These are phyloP conservation scores for Funneliformis caledonium DNA, from an alignment of 371 early-diverging fungal genomes.

Conservation along the genomic window DNA sequence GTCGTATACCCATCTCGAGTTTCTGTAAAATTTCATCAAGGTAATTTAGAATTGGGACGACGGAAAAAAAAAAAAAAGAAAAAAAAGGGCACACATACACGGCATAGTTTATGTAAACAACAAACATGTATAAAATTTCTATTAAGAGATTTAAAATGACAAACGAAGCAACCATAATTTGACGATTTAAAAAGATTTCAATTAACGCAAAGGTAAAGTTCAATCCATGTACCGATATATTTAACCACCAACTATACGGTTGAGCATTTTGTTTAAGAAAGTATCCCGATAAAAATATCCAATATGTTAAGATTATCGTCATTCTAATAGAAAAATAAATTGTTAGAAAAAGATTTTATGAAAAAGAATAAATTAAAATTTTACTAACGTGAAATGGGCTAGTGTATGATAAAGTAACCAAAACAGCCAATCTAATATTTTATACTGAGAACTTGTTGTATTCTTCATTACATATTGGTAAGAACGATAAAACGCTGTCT, in stretches of 20 bases:
- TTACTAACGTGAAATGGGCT: slow-evolving; percentile 1
- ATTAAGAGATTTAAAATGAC: neutral
- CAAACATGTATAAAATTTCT: slow-evolving; percentile 9
- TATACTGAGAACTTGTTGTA: neutral
- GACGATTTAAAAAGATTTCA: slow-evolving; percentile 29
- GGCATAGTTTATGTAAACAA: neutral
- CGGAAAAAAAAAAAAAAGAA: neutral
- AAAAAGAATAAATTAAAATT: neutral
- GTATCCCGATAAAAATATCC: neutral
- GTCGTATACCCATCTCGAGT: neutral
- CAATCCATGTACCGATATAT: slow-evolving; percentile 13
- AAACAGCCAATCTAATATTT: slow-evolving; percentile 13
- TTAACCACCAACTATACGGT: slow-evolving; percentile 12
- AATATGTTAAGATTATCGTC: slow-evolving; percentile 8
- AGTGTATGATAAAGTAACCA: slow-evolving; percentile 32
- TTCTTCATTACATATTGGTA: neutral
- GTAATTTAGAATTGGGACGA: neutral
- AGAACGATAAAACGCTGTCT: slow-evolving; percentile 12
- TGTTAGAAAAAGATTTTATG: neutral
- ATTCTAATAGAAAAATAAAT: neutral
- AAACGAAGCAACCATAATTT: neutral
- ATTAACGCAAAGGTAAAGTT: neutral
- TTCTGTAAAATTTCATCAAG: neutral
- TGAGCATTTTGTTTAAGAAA: neutral
- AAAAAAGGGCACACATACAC: neutral